Percentiles rank a stretch among this genome's conserved stretches.
These are phyloP conservation scores for Rhizophora mangle DNA, from an alignment of 345 rosid species.

Conservation along the genomic window DNA sequence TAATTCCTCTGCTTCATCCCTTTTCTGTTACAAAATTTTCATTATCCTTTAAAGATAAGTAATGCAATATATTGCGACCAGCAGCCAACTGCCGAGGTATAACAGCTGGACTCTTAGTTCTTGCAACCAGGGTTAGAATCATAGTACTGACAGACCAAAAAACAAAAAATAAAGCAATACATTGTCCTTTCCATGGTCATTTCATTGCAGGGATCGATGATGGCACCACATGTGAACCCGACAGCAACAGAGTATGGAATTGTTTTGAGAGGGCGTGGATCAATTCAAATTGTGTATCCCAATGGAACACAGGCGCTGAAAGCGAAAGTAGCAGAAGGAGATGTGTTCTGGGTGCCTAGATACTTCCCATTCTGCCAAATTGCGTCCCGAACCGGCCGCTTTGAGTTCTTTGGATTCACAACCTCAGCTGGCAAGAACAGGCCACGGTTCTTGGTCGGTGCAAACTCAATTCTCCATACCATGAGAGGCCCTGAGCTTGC, in stretches of 20 bases:
- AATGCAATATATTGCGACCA: too few relatives aligned
- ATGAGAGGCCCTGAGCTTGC: constrained; percentile 54
- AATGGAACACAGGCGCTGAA: constrained; percentile 71
- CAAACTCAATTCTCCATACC: constrained; percentile 51
- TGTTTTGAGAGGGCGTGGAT: constrained; percentile 58
- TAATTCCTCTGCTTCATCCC: constrained; percentile 38
- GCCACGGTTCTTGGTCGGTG: constrained; percentile 78
- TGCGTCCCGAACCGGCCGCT: constrained; percentile 50
- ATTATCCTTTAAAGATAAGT: too few relatives aligned
- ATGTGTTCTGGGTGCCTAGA: constrained; percentile 75
- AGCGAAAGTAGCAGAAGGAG: constrained; percentile 48
- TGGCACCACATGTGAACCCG: constrained; percentile 95
- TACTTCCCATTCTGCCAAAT: constrained; percentile 86
- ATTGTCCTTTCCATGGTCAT: background rate
- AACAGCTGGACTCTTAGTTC: too few relatives aligned
- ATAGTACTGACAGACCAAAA: too few relatives aligned
- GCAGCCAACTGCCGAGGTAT: too few relatives aligned
- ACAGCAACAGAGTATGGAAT: constrained; percentile 74
- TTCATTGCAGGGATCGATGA: constrained; percentile 68
- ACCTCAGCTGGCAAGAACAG: constrained; percentile 66
- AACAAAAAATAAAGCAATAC: too few relatives aligned
- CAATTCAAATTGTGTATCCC: constrained; percentile 64
- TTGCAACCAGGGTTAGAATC: too few relatives aligned
- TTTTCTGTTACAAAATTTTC: background rate
- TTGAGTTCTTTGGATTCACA: constrained; percentile 82